These are phyloP conservation scores for Neurospora pannonica DNA, from an alignment of 495 filamentous ascomycete genomes.

Conservation along the genomic window DNA sequence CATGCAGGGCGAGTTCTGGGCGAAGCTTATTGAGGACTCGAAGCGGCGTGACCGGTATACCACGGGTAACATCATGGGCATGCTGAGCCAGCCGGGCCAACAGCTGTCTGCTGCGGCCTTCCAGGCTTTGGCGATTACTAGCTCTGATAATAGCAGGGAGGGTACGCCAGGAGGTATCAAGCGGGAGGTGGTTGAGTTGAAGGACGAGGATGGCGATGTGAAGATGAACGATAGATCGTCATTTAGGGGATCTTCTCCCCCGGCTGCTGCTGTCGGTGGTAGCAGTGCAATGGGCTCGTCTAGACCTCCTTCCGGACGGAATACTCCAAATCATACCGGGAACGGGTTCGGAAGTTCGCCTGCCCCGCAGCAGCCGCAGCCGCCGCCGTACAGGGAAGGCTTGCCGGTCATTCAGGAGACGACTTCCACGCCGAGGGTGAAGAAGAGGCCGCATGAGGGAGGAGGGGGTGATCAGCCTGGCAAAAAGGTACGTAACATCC, in stretches of 20 bases:
- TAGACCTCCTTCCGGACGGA: background rate
- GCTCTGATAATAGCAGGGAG: background rate
- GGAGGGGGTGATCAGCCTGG: conserved; percentile 8
- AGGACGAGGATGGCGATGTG: conserved; percentile 12
- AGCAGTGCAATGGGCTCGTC: background rate
- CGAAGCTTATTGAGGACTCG: conserved; percentile 70
- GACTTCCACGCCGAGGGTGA: conserved; percentile 6
- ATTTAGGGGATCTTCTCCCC: background rate
- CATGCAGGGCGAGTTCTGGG: conserved; percentile 83
- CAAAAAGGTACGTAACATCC: conserved; percentile 17
- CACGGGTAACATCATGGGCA: conserved; percentile 47
- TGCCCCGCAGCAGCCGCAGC: conserved; percentile 11
- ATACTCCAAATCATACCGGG: background rate
- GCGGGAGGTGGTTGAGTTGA: background rate
- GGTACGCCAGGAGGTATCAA: background rate
- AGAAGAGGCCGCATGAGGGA: conserved; percentile 21
- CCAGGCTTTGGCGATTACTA: background rate
- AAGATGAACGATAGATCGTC: conserved; percentile 15
- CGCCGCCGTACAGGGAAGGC: conserved; percentile 3
- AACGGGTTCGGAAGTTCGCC: background rate
- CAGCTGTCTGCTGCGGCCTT: conserved; percentile 12
- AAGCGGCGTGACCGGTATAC: conserved; percentile 66
- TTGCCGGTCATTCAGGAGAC: conserved; percentile 17
- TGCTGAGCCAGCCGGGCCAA: conserved; percentile 29
- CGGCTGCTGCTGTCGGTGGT: background rate